Evolutionary conservation across 2,329 filamentous ascomycete genomes (phyloP).

Genomic region (Emmonsia crescens): DNA sequence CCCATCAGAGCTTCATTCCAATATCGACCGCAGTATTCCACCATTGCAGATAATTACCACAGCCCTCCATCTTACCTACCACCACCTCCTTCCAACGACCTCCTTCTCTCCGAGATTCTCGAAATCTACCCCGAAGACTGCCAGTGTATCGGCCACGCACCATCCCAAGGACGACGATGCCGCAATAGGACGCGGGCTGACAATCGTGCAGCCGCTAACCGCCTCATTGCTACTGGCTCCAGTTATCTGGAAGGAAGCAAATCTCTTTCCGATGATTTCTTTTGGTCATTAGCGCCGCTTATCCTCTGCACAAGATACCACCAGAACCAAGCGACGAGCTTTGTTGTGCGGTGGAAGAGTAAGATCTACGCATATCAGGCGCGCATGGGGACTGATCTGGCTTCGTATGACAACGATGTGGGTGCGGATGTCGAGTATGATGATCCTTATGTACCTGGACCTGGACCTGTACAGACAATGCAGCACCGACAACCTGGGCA

Average conservation of each 20-base stretch:
- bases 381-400: neutral
- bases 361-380: neutral
- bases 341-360: neutral
- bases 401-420: neutral
- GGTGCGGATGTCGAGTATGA: neutral
- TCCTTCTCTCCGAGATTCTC: neutral
- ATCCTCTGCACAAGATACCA: neutral
- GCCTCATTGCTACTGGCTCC: no score
- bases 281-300: no score
- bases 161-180: no score
- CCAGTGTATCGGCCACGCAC: no score
- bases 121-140: no score
- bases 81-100: neutral
- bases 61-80: neutral
- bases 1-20: neutral
- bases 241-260: no score
- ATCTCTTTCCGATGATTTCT: no score
- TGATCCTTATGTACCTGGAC: no score
- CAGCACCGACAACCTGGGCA: neutral
- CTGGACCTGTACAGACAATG: neutral
- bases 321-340: no score
- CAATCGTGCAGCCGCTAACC: no score
- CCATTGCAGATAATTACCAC: neutral
- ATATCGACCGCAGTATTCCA: neutral
- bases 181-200: no score